Conservation (phyloP, 306 rosid genomes). For the Betula pendula region DNA sequence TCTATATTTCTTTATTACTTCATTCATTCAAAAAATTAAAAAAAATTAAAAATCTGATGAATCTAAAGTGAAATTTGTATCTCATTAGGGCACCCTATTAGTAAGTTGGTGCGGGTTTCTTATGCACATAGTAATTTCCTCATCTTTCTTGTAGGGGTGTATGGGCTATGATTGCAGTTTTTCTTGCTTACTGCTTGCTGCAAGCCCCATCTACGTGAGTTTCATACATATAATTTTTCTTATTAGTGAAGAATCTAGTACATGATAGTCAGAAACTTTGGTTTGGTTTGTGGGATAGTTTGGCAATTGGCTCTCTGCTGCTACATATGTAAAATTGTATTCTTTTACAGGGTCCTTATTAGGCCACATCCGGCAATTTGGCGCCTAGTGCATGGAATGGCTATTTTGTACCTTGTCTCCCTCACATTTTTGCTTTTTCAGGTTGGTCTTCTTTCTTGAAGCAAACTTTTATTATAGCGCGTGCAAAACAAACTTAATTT, state of each 20-base stretch:
- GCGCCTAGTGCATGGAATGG: conserved; percentile 99
- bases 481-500: background rate
- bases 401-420: conserved; percentile 89
- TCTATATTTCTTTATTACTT: too few relatives aligned
- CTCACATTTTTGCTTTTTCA: conserved; percentile 98
- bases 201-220: conserved; percentile 99
- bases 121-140: background rate
- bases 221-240: conserved; percentile 8
- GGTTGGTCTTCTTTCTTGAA: conserved; percentile 46
- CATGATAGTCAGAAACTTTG: background rate
- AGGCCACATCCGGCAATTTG: conserved; percentile 99
- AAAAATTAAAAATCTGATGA: too few relatives aligned
- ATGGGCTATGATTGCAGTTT: conserved; percentile 97
- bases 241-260: background rate
- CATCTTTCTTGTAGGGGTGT: conserved; percentile 72
- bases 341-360: conserved; percentile 79
- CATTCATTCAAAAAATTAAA: too few relatives aligned
- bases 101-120: background rate
- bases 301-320: conserved; percentile 18
- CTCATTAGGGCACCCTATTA: too few relatives aligned
- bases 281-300: background rate
- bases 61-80: too few relatives aligned
- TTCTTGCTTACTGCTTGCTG: conserved; percentile 96
- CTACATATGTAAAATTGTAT: conserved; percentile 10
- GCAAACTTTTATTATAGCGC: background rate